These are phyloP conservation scores for Yamadazyma sp. DNA, from an alignment of 1,139 yeast genomes.

Conservation along the genomic window DNA sequence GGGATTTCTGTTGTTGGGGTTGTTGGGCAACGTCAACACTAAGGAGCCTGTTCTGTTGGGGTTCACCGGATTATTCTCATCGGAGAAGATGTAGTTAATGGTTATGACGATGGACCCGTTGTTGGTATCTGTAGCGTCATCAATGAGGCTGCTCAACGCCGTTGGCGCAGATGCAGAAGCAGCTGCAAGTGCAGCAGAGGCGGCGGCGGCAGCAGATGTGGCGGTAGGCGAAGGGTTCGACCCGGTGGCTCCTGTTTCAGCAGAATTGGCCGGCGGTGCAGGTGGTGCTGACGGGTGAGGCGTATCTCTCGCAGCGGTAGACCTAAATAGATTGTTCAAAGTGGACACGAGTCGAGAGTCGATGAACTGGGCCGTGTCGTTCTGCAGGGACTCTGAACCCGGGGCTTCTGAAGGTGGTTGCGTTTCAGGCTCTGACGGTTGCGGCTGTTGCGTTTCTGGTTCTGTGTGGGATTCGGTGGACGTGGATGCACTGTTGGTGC, in stretches of 20 bases:
- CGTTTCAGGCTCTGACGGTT: too few species aligned
- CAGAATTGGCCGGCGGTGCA: background rate
- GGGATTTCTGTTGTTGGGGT: slow-evolving; percentile 56
- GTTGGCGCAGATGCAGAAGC: background rate
- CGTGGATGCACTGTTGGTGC: background rate
- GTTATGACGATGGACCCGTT: slow-evolving; percentile 40
- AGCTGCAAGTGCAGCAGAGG: background rate
- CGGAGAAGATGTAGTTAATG: slow-evolving; percentile 47
- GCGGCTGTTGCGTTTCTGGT: too few species aligned
- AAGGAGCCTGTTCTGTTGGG: slow-evolving; percentile 55
- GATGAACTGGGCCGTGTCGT: background rate
- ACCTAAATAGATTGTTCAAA: slow-evolving; percentile 1
- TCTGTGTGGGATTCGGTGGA: background rate
- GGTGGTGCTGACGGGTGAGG: background rate
- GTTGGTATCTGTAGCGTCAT: slow-evolving; percentile 20
- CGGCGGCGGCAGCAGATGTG: background rate
- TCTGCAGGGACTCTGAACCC: background rate
- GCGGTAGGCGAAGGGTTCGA: background rate
- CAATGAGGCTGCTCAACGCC: background rate
- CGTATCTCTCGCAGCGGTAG: background rate
- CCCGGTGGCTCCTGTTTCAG: too few species aligned
- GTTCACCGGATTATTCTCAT: slow-evolving; percentile 38
- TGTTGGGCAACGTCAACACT: slow-evolving; percentile 63
- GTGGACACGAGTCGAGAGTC: slow-evolving; percentile 1
- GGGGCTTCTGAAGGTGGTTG: background rate